A percentile compares a stretch with the other conserved stretches of the same genome.
Evolutionary conservation across 495 filamentous ascomycete genomes (phyloP).

Genomic region (Aspergillus olivimuriae): DNA sequence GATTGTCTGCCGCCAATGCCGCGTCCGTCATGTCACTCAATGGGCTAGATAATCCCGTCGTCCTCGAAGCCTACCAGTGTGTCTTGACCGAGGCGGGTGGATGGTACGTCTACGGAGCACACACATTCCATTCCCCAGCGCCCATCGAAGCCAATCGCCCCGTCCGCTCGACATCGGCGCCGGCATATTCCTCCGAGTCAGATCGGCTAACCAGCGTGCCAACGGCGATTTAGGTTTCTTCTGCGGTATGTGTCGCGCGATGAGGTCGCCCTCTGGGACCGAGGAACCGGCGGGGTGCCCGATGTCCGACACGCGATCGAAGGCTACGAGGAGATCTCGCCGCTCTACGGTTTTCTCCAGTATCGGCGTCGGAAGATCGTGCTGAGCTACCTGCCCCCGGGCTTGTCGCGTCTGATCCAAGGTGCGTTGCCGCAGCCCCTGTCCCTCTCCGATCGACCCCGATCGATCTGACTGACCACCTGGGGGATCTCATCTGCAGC

Average conservation of each 20-base stretch:
- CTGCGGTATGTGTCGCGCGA: constrained; percentile 88
- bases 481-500: constrained; percentile 42
- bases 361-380: constrained; percentile 88
- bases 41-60: constrained; percentile 76
- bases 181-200: neutral
- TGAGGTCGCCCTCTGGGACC: constrained; percentile 71
- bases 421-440: constrained; percentile 59
- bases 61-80: constrained; percentile 79
- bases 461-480: constrained; percentile 1
- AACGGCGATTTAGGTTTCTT: constrained; percentile 65
- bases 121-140: no score
- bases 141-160: no score
- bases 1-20: constrained; percentile 29
- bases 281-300: constrained; percentile 75
- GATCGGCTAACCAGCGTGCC: neutral
- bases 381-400: constrained; percentile 86
- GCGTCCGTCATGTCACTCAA: constrained; percentile 83
- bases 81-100: constrained; percentile 80
- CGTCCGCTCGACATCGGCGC: neutral
- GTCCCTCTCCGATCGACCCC: constrained; percentile 3
- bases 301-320: constrained; percentile 76
- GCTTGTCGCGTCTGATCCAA: constrained; percentile 82
- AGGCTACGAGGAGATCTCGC: constrained; percentile 73
- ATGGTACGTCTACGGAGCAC: constrained; percentile 63
- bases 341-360: constrained; percentile 84